Evolutionary conservation across 2,329 filamentous ascomycete genomes (phyloP).

Genomic region (Orbilia ellipsospora): DNA sequence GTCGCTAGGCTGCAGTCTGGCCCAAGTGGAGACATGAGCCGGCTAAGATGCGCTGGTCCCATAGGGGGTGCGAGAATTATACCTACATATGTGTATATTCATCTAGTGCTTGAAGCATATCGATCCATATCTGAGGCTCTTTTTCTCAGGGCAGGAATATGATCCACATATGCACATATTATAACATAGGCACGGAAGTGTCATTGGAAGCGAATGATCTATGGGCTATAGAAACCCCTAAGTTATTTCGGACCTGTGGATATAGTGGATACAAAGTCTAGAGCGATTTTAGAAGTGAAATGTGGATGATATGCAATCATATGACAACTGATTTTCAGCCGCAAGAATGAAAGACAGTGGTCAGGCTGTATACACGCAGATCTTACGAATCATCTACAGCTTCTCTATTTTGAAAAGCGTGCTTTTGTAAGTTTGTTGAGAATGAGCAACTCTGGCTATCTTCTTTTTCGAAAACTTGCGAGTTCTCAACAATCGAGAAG

Average conservation of each 20-base stretch:
- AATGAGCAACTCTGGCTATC: neutral
- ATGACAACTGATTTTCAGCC: slow-evolving; percentile 18
- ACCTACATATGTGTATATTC: neutral
- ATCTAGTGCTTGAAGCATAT: neutral
- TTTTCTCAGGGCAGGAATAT: neutral
- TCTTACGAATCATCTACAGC: slow-evolving; percentile 19
- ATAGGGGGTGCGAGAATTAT: slow-evolving; percentile 12
- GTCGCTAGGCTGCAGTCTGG: slow-evolving; percentile 42
- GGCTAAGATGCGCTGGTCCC: slow-evolving; percentile 41
- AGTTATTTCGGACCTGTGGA: neutral
- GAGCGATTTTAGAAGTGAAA: neutral
- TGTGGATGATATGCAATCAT: slow-evolving; percentile 1
- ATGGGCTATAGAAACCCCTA: neutral
- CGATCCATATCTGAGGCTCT: slow-evolving; percentile 16
- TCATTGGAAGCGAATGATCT: slow-evolving; percentile 2
- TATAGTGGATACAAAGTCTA: slow-evolving; percentile 7
- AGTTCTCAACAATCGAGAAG: slow-evolving; percentile 22
- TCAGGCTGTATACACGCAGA: slow-evolving; percentile 1
- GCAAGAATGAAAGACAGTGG: neutral
- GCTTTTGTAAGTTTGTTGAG: slow-evolving; percentile 5
- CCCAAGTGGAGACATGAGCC: slow-evolving; percentile 16
- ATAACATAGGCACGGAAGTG: neutral
- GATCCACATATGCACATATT: slow-evolving; percentile 3
- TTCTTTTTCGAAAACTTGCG: neutral
- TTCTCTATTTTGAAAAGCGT: neutral